Conservation (phyloP, 2,329 filamentous ascomycete genomes). For the Capronia coronata region DNA sequence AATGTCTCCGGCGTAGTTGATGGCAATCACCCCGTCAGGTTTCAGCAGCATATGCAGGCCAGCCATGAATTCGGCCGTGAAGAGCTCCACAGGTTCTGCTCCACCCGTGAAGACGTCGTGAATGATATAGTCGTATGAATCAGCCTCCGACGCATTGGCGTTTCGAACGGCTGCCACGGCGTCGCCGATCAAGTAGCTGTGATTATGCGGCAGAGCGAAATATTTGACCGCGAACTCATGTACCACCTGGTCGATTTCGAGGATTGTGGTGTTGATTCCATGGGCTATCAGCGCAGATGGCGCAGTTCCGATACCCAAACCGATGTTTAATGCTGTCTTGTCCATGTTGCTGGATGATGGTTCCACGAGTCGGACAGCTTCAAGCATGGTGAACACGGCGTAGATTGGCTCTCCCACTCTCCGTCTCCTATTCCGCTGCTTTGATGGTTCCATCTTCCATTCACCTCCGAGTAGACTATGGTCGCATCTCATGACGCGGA, state of each 20-base stretch:
- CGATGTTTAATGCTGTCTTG: constrained; percentile 67
- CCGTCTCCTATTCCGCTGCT: constrained; percentile 42
- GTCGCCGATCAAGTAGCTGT: constrained; percentile 73
- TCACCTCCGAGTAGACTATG: constrained; percentile 91
- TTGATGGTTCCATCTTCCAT: constrained; percentile 56
- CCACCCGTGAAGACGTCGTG: constrained; percentile 98
- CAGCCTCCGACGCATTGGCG: constrained; percentile 34
- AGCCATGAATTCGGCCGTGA: constrained; percentile 76
- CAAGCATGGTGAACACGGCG: constrained; percentile 90
- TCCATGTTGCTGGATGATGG: constrained; percentile 33
- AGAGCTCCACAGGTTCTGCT: constrained; percentile 80
- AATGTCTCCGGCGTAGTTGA: constrained; percentile 94
- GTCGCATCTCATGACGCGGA: constrained; percentile 81
- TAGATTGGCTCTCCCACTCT: constrained; percentile 79
- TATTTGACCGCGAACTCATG: constrained; percentile 75
- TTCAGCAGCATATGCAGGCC: constrained; percentile 65
- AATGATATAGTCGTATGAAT: constrained; percentile 76
- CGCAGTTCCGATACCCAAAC: constrained; percentile 85
- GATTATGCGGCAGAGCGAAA: constrained; percentile 71
- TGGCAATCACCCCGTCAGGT: constrained; percentile 75
- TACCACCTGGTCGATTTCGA: constrained; percentile 89
- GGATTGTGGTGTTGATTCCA: constrained; percentile 84
- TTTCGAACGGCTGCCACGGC: constrained; percentile 60
- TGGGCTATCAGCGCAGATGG: constrained; percentile 80
- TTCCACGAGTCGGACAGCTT: constrained; percentile 78